These are phyloP conservation scores for Elsinoe perseae DNA, from an alignment of 2,329 filamentous ascomycete genomes.

Conservation along the genomic window DNA sequence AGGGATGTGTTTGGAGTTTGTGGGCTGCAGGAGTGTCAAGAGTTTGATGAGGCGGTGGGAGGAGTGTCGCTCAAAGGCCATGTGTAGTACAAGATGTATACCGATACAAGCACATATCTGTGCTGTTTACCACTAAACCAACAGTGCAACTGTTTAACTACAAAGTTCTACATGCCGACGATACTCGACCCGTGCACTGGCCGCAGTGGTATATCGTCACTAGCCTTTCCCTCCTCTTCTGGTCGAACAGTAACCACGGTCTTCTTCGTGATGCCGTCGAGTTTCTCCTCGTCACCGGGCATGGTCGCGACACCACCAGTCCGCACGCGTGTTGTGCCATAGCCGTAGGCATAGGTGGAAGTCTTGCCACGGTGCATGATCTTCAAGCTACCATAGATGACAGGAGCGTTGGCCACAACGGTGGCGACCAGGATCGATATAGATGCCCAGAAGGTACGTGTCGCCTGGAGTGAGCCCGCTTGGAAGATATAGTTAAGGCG, in stretches of 20 bases:
- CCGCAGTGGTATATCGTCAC: not conserved
- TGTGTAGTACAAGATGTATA: not conserved
- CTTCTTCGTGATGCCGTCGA: not conserved
- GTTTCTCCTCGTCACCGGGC: not conserved
- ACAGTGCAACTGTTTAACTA: not conserved
- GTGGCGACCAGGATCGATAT: constrained; percentile 19
- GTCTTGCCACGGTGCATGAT: not conserved
- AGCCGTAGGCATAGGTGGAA: not conserved
- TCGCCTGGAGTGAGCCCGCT: constrained; percentile 19
- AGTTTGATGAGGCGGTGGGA: constrained; percentile 43
- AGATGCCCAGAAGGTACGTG: constrained; percentile 20
- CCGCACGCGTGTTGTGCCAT: not conserved
- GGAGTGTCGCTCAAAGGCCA: constrained; percentile 21
- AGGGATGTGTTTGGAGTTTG: constrained; percentile 46
- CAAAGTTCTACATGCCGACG: not conserved
- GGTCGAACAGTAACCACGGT: not conserved
- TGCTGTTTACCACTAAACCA: not conserved
- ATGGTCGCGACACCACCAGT: not conserved
- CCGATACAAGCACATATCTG: not conserved
- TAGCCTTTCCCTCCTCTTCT: not conserved
- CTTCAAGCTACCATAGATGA: constrained; percentile 18
- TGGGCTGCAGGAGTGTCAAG: constrained; percentile 45
- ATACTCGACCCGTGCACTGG: not conserved
- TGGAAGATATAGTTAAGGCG: constrained; percentile 18
- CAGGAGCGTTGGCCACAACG: constrained; percentile 20